phyloP scores from a whole-genome alignment of 768 basidiomycete genomes.

The Trametes cingulata region DNA sequence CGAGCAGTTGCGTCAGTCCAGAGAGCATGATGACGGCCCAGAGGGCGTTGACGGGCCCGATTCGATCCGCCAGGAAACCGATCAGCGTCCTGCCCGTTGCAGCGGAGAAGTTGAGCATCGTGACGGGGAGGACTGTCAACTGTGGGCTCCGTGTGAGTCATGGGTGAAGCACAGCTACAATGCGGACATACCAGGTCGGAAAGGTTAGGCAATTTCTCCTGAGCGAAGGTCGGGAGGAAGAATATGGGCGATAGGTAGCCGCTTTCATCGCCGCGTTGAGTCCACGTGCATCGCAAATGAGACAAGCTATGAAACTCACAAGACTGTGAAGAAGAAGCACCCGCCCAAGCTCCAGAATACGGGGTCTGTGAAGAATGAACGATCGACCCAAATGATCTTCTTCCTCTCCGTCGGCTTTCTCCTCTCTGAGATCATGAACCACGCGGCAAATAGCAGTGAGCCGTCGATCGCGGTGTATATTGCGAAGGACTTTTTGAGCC shows the following conservation, averaged over 20 bases:
- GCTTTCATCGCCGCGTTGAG: neutral
- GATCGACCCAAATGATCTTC: conserved; percentile 25
- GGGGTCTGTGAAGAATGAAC: conserved; percentile 25
- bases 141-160: neutral
- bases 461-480: conserved; percentile 26
- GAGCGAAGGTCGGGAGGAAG: conserved; percentile 24
- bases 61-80: conserved; percentile 39
- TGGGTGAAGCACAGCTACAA: neutral
- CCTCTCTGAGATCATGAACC: conserved; percentile 25
- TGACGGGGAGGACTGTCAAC: conserved; percentile 22
- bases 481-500: conserved; percentile 22
- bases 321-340: conserved; percentile 33
- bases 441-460: conserved; percentile 16
- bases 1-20: conserved; percentile 37
- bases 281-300: neutral
- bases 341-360: conserved; percentile 37
- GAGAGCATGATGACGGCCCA: conserved; percentile 37
- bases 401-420: conserved; percentile 13
- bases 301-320: conserved; percentile 3
- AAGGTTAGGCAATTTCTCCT: conserved; percentile 18
- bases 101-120: conserved; percentile 25
- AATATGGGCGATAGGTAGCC: conserved; percentile 24
- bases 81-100: conserved; percentile 32
- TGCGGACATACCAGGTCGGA: conserved; percentile 13
- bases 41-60: conserved; percentile 43